These are phyloP conservation scores for Colletotrichum ledebouriae DNA, from an alignment of 2,329 filamentous ascomycete genomes.

Conservation along the genomic window DNA sequence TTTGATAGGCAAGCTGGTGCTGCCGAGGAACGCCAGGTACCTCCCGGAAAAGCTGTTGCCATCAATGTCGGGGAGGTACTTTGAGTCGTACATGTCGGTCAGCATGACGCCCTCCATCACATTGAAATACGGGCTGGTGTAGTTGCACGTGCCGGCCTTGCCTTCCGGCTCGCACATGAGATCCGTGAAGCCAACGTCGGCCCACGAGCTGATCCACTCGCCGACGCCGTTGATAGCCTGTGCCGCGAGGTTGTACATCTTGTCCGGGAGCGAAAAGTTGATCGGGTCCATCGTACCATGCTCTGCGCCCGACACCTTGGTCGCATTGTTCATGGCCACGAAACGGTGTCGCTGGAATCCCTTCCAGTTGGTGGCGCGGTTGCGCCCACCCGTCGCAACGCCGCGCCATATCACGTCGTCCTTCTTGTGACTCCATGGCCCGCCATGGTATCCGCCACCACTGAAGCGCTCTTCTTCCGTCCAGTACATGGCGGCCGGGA, in stretches of 20 bases:
- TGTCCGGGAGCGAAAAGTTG: constrained; percentile 67
- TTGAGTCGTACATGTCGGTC: constrained; percentile 69
- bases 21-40: constrained; percentile 77
- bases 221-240: constrained; percentile 60
- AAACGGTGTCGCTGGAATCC: constrained; percentile 83
- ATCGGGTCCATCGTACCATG: constrained; percentile 55
- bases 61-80: constrained; percentile 83
- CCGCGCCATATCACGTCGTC: constrained; percentile 73
- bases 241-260: constrained; percentile 62
- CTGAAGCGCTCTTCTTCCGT: constrained; percentile 73
- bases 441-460: constrained; percentile 66
- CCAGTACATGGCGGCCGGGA: constrained; percentile 79
- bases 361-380: constrained; percentile 73
- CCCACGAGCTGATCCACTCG: constrained; percentile 63
- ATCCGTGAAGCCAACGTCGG: constrained; percentile 67
- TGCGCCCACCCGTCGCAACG: constrained; percentile 74
- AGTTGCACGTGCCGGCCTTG: constrained; percentile 58
- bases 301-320: constrained; percentile 66
- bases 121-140: constrained; percentile 62
- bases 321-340: constrained; percentile 78
- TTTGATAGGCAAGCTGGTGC: constrained; percentile 80
- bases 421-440: constrained; percentile 69
- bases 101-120: constrained; percentile 57
- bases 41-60: constrained; percentile 79
- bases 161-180: constrained; percentile 63